These are phyloP conservation scores for Endotrypanum monterogeii DNA, from an alignment of 208 protist species.

Conservation along the genomic window DNA sequence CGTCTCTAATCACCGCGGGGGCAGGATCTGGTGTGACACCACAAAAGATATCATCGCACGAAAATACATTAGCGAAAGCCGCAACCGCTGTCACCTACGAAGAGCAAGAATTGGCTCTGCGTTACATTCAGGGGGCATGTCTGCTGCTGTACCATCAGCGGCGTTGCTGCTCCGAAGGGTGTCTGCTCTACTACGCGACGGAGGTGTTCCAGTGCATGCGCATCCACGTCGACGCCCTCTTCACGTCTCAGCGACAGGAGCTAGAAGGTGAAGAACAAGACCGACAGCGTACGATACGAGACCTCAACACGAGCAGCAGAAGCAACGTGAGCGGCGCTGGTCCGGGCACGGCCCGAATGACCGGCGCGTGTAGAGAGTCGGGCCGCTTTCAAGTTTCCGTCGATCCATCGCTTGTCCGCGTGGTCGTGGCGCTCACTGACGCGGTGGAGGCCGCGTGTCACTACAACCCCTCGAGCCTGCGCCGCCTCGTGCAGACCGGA, in stretches of 20 bases:
- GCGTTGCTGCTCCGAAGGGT: slow-evolving; percentile 62
- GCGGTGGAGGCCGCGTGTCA: slow-evolving; percentile 86
- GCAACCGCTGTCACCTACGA: slow-evolving; percentile 75
- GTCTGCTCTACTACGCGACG: slow-evolving; percentile 74
- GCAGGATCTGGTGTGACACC: background rate
- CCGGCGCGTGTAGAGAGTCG: slow-evolving; percentile 9
- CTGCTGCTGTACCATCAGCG: slow-evolving; percentile 77
- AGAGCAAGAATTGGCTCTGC: slow-evolving; percentile 84
- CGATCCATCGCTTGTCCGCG: slow-evolving; percentile 40
- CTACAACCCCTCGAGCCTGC: slow-evolving; percentile 79
- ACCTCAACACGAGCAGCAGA: slow-evolving; percentile 8
- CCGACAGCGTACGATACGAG: slow-evolving; percentile 7
- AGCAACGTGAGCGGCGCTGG: background rate
- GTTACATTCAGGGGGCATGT: slow-evolving; percentile 80
- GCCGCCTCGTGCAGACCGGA: slow-evolving; percentile 73
- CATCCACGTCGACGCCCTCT: slow-evolving; percentile 75
- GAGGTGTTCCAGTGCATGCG: slow-evolving; percentile 84
- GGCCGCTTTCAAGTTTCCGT: slow-evolving; percentile 36
- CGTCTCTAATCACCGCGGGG: background rate
- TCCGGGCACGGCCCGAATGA: background rate
- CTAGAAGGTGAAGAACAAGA: slow-evolving; percentile 17
- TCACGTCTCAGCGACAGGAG: slow-evolving; percentile 41
- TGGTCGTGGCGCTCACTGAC: slow-evolving; percentile 75
- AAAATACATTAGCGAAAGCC: slow-evolving; percentile 31
- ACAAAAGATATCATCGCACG: background rate